Base-by-base conservation (phyloP, 768 basidiomycete species). In the Terana coerulea region DNA sequence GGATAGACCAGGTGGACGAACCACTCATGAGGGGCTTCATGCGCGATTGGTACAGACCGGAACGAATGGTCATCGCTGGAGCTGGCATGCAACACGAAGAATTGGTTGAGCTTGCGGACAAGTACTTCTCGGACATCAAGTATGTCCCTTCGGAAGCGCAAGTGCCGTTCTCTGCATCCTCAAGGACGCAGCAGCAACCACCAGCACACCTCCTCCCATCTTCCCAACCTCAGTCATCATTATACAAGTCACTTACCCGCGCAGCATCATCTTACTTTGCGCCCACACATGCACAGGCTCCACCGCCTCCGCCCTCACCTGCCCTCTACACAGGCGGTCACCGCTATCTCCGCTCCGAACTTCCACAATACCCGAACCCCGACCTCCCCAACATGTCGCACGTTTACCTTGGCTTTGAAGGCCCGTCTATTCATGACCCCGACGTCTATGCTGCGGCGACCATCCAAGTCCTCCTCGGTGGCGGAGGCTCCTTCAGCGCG, bases 401-500 rank as follows among this genome's bases (percentile, higher is more conserved):
- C 67, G 76, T 98, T 47, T 97, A 97, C 66, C 75, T 99, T 50
- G 93, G 80, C 0, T 99, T 86, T 61, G 95, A 98, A 66, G 93
- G 94, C 24, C 78, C 91, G 3, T 87, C 91, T 3, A 91, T 98
- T 40, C 84, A 88, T 62, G 90, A 95, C 58, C 83, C 89, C 44
- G 93, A 97, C 64, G 87, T 98, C 45, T 98, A 94, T 67, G 80
- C 91, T 5, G 77, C 95, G 15, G 95, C 95, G 17, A 92, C 90
- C 1, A 87, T 98, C 72, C 95, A 99, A 64, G 87, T 95, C 22
- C 80, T 98, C 37, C 80, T 99, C 14, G 95, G 95, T 28, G 95
- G 95, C 0, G 95, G 95, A 7, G 94, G 94, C 15, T 90, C 86
- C 66, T 99, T 99, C 77, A 97, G 94, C 30, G 95, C 95, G 14